Conservation (phyloP, 495 filamentous ascomycete species). For the Astrocystis sublimbata region DNA sequence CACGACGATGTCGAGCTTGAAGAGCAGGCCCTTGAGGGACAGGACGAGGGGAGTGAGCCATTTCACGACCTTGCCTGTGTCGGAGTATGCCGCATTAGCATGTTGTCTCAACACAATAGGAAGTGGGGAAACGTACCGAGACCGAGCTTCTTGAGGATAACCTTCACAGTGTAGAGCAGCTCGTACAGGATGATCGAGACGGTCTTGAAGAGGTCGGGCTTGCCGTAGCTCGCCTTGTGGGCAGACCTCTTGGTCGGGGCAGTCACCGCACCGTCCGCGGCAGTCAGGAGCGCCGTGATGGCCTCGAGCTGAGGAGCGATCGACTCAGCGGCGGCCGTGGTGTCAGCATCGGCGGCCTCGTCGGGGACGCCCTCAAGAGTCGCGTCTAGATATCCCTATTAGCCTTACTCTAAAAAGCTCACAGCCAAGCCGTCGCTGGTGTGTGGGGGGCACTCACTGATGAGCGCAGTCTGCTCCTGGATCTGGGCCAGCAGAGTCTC, state of each 20-base stretch:
- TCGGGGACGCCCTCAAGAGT: slow-evolving; percentile 31
- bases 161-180: slow-evolving; percentile 38
- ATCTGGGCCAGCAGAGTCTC: slow-evolving; percentile 32
- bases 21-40: slow-evolving; percentile 34
- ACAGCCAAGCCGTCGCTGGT: background rate
- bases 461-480: slow-evolving; percentile 37
- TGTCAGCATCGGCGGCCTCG: slow-evolving; percentile 25
- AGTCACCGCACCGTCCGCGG: slow-evolving; percentile 27
- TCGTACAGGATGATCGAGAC: slow-evolving; percentile 35
- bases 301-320: slow-evolving; percentile 38
- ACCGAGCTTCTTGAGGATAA: slow-evolving; percentile 40
- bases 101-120: too few relatives aligned
- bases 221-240: slow-evolving; percentile 26
- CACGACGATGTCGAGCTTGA: slow-evolving; percentile 39
- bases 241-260: slow-evolving; percentile 31
- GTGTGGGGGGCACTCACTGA: slow-evolving; percentile 32
- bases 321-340: slow-evolving; percentile 27
- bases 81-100: background rate
- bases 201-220: slow-evolving; percentile 38
- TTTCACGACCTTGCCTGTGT: slow-evolving; percentile 34
- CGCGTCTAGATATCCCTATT: slow-evolving; percentile 19
- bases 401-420: background rate
- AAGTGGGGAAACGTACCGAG: slow-evolving; percentile 39
- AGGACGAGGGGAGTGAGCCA: slow-evolving; percentile 37
- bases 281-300: slow-evolving; percentile 34